Percentiles rank a stretch among this genome's conserved stretches.
Conservation (phyloP, 192 early-diverging fungal species). For the Backusella sp. region DNA sequence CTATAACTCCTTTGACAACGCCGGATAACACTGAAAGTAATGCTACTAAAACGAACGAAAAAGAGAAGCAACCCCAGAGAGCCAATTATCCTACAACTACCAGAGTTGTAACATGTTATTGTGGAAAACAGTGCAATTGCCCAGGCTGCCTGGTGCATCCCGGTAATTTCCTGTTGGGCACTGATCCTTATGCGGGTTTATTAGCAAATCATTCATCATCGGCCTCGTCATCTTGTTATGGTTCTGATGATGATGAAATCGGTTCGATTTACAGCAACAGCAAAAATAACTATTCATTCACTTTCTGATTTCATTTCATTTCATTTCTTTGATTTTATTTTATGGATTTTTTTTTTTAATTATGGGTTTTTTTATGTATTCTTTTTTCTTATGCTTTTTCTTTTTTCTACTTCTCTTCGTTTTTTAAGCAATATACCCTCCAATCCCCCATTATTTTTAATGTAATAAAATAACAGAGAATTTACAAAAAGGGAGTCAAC, state of each 20-base stretch:
- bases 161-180: slow-evolving; percentile 2
- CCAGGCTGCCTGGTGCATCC: slow-evolving; percentile 28
- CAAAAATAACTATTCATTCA: slow-evolving; percentile 3
- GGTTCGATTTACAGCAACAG: neutral
- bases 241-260: slow-evolving; percentile 15
- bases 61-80: neutral
- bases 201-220: neutral
- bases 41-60: neutral
- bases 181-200: slow-evolving; percentile 21
- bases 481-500: neutral
- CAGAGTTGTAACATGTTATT: slow-evolving; percentile 23
- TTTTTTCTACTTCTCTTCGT: neutral
- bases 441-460: neutral
- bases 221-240: slow-evolving; percentile 18
- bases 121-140: slow-evolving; percentile 16
- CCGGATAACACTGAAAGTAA: neutral
- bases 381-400: neutral
- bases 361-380: neutral
- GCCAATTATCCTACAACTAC: neutral
- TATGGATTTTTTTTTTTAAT: neutral
- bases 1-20: slow-evolving; percentile 11
- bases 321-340: neutral
- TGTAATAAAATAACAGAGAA: neutral
- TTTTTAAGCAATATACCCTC: slow-evolving; percentile 2
- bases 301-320: slow-evolving; percentile 1